Evolutionary conservation across 768 basidiomycete genomes (phyloP).

Genomic region (Mycena epipterygia): DNA sequence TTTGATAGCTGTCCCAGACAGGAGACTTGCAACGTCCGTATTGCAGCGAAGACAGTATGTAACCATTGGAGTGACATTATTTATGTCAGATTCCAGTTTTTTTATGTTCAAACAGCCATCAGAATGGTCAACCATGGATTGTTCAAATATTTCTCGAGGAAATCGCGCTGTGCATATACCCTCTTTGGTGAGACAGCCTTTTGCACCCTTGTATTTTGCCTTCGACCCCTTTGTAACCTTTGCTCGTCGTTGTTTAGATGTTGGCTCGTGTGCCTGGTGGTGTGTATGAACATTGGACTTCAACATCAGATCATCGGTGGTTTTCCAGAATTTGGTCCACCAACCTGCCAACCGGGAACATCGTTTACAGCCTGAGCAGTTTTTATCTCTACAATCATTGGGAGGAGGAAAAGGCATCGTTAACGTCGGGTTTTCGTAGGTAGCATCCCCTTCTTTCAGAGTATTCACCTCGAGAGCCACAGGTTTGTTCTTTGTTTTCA

Average conservation of each 20-base stretch:
- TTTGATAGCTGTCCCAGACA: slow-evolving; percentile 57
- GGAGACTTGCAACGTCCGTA: slow-evolving; percentile 45
- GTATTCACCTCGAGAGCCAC: too few relatives aligned
- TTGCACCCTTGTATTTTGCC: slow-evolving; percentile 33
- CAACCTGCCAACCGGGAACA: slow-evolving; percentile 2
- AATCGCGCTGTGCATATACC: slow-evolving; percentile 52
- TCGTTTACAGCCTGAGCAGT: too few relatives aligned
- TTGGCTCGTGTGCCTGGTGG: slow-evolving; percentile 21
- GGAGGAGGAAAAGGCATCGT: too few relatives aligned
- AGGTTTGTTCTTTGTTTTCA: too few relatives aligned
- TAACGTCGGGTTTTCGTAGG: too few relatives aligned
- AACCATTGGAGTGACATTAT: slow-evolving; percentile 47
- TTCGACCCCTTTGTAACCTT: slow-evolving; percentile 9
- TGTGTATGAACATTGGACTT: slow-evolving; percentile 46
- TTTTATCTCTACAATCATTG: too few relatives aligned
- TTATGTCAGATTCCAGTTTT: slow-evolving; percentile 50
- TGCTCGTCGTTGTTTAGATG: not conserved
- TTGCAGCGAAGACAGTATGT: slow-evolving; percentile 45
- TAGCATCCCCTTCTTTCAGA: too few relatives aligned
- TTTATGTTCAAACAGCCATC: slow-evolving; percentile 38
- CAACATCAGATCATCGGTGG: slow-evolving; percentile 46
- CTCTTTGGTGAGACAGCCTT: slow-evolving; percentile 43
- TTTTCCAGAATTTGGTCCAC: slow-evolving; percentile 33
- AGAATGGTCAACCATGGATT: slow-evolving; percentile 41
- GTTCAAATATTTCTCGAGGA: slow-evolving; percentile 43